Evolutionary conservation across 2,329 filamentous ascomycete genomes (phyloP), one percentile per base, ranked within the genome.

Genomic region (Ophiostoma novo-ulmi): DNA sequence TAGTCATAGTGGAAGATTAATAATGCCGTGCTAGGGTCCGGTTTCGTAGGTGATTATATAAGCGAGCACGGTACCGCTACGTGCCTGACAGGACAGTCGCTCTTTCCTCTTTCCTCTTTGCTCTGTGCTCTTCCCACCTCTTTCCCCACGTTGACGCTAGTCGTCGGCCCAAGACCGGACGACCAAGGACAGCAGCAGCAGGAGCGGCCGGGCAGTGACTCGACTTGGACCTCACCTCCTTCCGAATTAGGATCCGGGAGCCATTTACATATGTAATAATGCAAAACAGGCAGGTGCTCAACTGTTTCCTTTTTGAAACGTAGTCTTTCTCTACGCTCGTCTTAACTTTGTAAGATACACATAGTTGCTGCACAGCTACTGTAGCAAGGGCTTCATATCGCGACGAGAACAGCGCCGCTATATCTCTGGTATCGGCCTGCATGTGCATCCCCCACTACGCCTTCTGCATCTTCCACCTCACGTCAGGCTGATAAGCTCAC

Each of bases 1-100:
- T 65, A 39, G 63, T 41, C 63, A 39, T 65, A 39, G 63, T 65
- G 63, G 36, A 65, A 65, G 35, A 65, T 65, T 65, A 17, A 39
- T 65, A 65, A 65, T 41, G 61, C 61, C 61, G 61, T 64, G 58
- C 58, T 31, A 10, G 61, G 61, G 35, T 64, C 61, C 31, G 58
- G 8, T 38, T 58, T 58, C n/a, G 11, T 26, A 58, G 4, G 52
- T 13, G 52, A 58, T 63, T 63, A 63, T 63, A 14, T 63, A 63
- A 63, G 22, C 58, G 26, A 10, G 17, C 11, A 8, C 13, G 58
- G 58, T 58, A 10, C 3, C 22, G 35, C 58, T 3, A 61, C 13
- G 52, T 58, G 8, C 52, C 52, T 14, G 44, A 58, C 22, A 58
- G 44, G 44, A 48, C 44, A 17, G 52, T 26, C 2, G n/a, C 52